Conservation (phyloP, 1,284 basidiomycete genomes). For the Malassezia sp. region DNA sequence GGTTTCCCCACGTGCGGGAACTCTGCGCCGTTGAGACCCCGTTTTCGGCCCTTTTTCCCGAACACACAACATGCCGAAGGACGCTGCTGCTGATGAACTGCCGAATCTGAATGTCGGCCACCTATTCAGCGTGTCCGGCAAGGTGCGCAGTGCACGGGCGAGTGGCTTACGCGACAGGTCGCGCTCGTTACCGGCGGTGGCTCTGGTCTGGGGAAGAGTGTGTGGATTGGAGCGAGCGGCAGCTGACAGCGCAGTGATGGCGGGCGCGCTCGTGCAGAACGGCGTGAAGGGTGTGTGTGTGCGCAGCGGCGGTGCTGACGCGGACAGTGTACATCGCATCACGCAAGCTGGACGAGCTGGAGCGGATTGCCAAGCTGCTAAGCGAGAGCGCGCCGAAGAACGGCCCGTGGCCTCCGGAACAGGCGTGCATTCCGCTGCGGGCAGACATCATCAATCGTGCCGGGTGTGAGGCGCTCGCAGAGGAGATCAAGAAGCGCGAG, state of each 20-base stretch:
- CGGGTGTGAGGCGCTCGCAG: slow-evolving; percentile 64
- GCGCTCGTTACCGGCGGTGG: slow-evolving; percentile 64
- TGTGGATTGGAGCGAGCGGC: not conserved
- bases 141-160: slow-evolving; percentile 49
- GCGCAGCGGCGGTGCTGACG: not conserved
- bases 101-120: slow-evolving; percentile 54
- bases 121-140: slow-evolving; percentile 64
- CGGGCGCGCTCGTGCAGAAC: slow-evolving; percentile 65
- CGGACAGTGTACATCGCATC: slow-evolving; percentile 65
- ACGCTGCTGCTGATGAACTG: slow-evolving; percentile 39
- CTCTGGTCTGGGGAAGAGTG: slow-evolving; percentile 42
- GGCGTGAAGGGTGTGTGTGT: slow-evolving; percentile 48
- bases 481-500: slow-evolving; percentile 58
- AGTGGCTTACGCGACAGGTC: slow-evolving; percentile 47
- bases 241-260: slow-evolving; percentile 54
- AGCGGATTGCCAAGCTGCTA: slow-evolving; percentile 50
- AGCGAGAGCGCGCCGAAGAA: slow-evolving; percentile 25
- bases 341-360: slow-evolving; percentile 57
- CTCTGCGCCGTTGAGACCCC: no score
- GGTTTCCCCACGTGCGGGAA: no score
- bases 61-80: slow-evolving; percentile 30
- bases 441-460: slow-evolving; percentile 54
- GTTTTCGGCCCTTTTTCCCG: no score
- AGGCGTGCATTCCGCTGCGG: slow-evolving; percentile 29
- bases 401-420: slow-evolving; percentile 16